Percentiles rank a stretch among this genome's conserved stretches.
These are phyloP conservation scores for Cymbopogon citratus DNA, from an alignment of 176 grass and related monocot species.

Conservation along the genomic window DNA sequence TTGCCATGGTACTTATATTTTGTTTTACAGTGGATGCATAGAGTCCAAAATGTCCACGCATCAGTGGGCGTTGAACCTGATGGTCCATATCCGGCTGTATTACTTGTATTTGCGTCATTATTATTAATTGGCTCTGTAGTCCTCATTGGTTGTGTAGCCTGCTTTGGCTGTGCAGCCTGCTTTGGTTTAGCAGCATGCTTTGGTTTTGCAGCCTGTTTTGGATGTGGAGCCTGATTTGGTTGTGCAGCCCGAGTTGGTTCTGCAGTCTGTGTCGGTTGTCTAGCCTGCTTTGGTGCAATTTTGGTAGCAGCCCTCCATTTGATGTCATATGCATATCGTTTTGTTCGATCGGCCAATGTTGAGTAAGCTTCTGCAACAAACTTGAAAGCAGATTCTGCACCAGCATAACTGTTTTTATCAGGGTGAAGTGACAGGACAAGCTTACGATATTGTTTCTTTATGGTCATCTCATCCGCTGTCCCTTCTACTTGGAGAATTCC, in stretches of 20 bases:
- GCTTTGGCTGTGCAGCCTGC: constrained; percentile 13
- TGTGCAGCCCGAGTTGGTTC: no score
- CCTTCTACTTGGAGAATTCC: constrained; percentile 65
- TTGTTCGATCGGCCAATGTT: constrained; percentile 52
- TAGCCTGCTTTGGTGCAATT: constrained; percentile 16
- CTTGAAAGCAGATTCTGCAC: constrained; percentile 90
- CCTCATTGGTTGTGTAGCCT: constrained; percentile 24
- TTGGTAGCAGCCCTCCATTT: constrained; percentile 42
- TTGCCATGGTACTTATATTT: no score
- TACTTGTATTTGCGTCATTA: no score
- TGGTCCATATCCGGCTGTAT: no score
- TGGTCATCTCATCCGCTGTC: constrained; percentile 45
- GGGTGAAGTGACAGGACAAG: constrained; percentile 86
- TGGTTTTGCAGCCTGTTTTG: no score
- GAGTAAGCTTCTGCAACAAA: constrained; percentile 73
- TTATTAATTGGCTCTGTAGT: neutral
- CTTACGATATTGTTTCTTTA: constrained; percentile 80
- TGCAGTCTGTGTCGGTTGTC: no score
- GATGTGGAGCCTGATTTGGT: no score
- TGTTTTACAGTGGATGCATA: constrained; percentile 22
- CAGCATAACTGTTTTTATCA: constrained; percentile 78
- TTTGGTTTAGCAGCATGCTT: no score
- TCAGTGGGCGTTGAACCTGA: neutral
- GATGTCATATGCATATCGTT: constrained; percentile 50
- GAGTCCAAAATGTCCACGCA: constrained; percentile 67